Conservation (phyloP, 2,329 filamentous ascomycete species). For the Daldinia eschscholtzii region DNA sequence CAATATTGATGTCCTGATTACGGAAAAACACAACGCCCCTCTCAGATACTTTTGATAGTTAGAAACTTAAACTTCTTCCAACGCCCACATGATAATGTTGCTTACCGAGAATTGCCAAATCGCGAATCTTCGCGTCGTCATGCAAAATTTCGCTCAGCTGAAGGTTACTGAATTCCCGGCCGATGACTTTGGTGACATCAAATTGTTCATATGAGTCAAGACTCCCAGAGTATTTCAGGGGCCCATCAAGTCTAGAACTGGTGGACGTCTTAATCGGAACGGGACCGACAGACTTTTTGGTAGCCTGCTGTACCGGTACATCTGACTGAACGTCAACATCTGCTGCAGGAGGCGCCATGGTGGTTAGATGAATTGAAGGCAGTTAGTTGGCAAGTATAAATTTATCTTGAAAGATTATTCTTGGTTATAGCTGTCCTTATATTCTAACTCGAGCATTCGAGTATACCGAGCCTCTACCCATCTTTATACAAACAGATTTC, state of each 20-base stretch:
- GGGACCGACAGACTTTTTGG: slow-evolving; percentile 31
- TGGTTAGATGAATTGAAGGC: not conserved
- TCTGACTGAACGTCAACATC: slow-evolving; percentile 37
- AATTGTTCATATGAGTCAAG: slow-evolving; percentile 56
- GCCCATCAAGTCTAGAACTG: slow-evolving; percentile 56
- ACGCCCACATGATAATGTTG: not conserved
- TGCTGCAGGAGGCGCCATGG: slow-evolving; percentile 39
- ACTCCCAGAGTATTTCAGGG: slow-evolving; percentile 57
- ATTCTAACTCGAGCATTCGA: not conserved
- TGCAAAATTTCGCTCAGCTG: slow-evolving; percentile 51
- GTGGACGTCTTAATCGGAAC: slow-evolving; percentile 51
- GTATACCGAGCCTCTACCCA: slow-evolving; percentile 9
- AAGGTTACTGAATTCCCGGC: slow-evolving; percentile 52
- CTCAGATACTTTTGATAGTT: slow-evolving; percentile 56
- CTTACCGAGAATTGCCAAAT: slow-evolving; percentile 44
- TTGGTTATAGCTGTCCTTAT: not conserved
- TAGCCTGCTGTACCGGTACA: slow-evolving; percentile 11
- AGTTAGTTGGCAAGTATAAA: not conserved
- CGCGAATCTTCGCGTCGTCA: slow-evolving; percentile 53
- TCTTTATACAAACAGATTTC: slow-evolving; percentile 23
- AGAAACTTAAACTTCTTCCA: slow-evolving; percentile 2
- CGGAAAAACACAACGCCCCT: slow-evolving; percentile 65
- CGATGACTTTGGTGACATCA: slow-evolving; percentile 54
- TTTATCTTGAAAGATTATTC: not conserved
- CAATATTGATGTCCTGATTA: slow-evolving; percentile 60